Evolutionary conservation across 2,329 filamentous ascomycete genomes (phyloP), one percentile per base, ranked within the genome.

Genomic region (Mariannaea elegans): DNA sequence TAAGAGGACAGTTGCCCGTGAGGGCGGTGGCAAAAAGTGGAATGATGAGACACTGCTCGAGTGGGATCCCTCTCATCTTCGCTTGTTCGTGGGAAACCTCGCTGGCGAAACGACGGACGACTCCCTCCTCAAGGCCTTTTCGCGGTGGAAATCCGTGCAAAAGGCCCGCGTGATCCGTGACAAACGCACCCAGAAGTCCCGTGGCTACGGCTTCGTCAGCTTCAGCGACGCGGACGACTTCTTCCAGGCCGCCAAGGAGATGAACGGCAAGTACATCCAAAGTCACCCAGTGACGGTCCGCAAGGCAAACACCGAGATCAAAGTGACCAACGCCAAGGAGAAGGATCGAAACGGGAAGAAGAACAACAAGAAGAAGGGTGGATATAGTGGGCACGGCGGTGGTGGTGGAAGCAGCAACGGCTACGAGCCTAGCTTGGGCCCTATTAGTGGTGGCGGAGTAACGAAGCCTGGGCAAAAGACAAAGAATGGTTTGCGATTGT

Each of bases 251-350:
- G 94, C 93, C 71, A 93, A 95, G 79, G 94, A 98, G 80, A 98
- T 98, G 95, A 92, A 97, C 72, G 94, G 94, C 69, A 98, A 99
- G 80, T 99, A 99, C 78, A 98, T 99, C 73, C 94, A 97, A 71
- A 97, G 93, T 75, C 95, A 98, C 76, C 95, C 95, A 0, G 92
- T 97, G 24, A 82, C 92, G 23, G 86, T 98, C 67, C 89, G 91
- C 76, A 92, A 95, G 75, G 93, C 92, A 66, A 97, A 90, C 67
- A 97, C 94, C 6, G 94, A 98, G 76, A 93, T 99, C 76, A 93
- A 92, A 73, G 87, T 93, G 4, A 83, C 88, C 12, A 84, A 83
- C n/a, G 84, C 87, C 67, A 88, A 87, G 71, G 89, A 90, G 41
- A 86, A 86, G 69, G 75, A 80, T 53, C 73, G 75, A 24, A 69